Percentiles rank a stretch among this genome's conserved stretches.
Evolutionary conservation across 2,329 filamentous ascomycete species (phyloP).

Genomic region (Clarireedia monteithiana): DNA sequence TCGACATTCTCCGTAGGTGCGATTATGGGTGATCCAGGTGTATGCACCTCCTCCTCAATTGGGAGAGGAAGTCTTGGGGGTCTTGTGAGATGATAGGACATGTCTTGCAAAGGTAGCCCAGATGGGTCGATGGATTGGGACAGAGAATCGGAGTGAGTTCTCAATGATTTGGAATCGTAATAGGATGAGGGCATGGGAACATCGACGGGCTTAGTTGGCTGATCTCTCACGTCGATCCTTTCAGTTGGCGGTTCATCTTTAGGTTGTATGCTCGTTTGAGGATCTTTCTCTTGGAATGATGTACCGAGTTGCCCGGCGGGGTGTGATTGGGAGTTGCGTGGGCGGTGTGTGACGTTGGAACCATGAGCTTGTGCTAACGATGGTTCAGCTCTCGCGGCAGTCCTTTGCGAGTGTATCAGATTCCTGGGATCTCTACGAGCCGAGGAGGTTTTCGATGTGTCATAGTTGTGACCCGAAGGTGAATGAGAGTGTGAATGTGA

Average conservation of each 20-base stretch:
- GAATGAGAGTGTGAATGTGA: slow-evolving; percentile 24
- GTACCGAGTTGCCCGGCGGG: slow-evolving; percentile 15
- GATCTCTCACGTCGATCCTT: slow-evolving; percentile 31
- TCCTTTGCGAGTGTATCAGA: slow-evolving; percentile 46
- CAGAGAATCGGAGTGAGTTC: slow-evolving; percentile 22
- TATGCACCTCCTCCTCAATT: slow-evolving; percentile 85
- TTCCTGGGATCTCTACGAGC: slow-evolving; percentile 38
- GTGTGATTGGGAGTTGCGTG: slow-evolving; percentile 22
- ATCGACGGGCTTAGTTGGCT: slow-evolving; percentile 50
- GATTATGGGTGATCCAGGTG: slow-evolving; percentile 83
- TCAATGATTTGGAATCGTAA: slow-evolving; percentile 19
- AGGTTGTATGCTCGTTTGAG: slow-evolving; percentile 20
- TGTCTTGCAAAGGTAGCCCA: slow-evolving; percentile 36
- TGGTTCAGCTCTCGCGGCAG: slow-evolving; percentile 52
- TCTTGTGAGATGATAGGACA: slow-evolving; percentile 55
- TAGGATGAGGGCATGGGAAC: slow-evolving; percentile 32
- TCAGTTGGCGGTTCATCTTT: slow-evolving; percentile 23
- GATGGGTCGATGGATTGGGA: slow-evolving; percentile 38
- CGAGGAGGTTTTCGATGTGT: slow-evolving; percentile 20
- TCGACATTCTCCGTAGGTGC: slow-evolving; percentile 58
- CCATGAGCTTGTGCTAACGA: slow-evolving; percentile 49
- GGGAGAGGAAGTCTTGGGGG: slow-evolving; percentile 86
- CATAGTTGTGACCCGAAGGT: slow-evolving; percentile 24
- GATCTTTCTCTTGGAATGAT: slow-evolving; percentile 17
- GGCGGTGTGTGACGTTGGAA: slow-evolving; percentile 25